Base-by-base conservation (phyloP, 305 asterid species). In the Rubia tinctorum region DNA sequence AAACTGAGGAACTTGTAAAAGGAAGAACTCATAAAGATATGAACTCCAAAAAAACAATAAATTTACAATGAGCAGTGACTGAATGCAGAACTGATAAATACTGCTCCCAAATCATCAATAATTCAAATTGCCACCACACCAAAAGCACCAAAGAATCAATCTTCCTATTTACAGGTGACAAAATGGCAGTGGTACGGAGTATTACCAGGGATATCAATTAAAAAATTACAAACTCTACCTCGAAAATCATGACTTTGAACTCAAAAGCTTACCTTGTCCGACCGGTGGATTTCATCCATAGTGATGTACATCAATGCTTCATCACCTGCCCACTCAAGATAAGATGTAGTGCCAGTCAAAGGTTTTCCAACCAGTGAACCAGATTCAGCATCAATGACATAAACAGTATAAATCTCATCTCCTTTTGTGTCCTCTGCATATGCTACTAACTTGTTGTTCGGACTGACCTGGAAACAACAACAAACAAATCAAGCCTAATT, bases 381-480 rank as follows among this genome's bases (percentile, higher is more conserved):
- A 72, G 99, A 86, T 84, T 90, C 98, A 25, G 91, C 88, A 83
- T 95, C 97, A 71, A 92, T 89, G 70, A 90, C 82, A 80, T 90
- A 78, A 80, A 90, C 84, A 43, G 94, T 87, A 84, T 88, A 95
- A 47, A 87, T 90, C 78, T 94, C 99, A 84, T 91, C 95, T 78
- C 99, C 98, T 79, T 88, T 90, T 39, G 93, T 90, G 69, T 94
- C 98, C 81, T 91, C 96, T 58, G 98, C 96, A 80, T 91, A 94
- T 73, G 98, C 97, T 37, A 94, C 88, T 80, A 91, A 75, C 81
- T 90, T 86, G 80, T 88, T 81, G 84, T 89, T 90, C 39, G 93
- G 93, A 84, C 96, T 94, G 77, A 86, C 94, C 98, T 93, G 89
- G 67, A 83, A 45, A 17, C n/a, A 51, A 55, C 67, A 74, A 62